Conservation (phyloP, 1,284 basidiomycete species). For the Cutaneotrichosporon sp. region DNA sequence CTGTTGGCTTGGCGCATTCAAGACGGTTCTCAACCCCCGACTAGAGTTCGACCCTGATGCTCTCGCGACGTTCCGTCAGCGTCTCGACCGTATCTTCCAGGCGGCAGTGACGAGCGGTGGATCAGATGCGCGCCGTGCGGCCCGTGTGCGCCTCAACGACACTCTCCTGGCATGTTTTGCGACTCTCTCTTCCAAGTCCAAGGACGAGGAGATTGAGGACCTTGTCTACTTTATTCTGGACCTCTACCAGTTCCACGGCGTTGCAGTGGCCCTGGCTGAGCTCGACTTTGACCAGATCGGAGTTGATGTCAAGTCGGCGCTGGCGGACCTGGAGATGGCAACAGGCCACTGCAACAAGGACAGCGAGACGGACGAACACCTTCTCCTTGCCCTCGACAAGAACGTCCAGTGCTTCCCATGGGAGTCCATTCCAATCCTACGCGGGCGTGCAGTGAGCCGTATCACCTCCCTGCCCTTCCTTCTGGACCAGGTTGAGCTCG, state of each 20-base stretch:
- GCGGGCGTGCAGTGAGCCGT: conserved; percentile 79
- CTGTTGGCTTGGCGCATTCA: conserved; percentile 96
- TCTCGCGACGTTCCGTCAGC: conserved; percentile 57
- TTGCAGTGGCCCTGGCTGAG: conserved; percentile 83
- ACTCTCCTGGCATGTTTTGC: conserved; percentile 78
- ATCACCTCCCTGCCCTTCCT: conserved; percentile 86
- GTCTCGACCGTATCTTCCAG: conserved; percentile 70
- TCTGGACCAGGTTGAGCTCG: conserved; percentile 68
- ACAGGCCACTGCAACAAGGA: conserved; percentile 11
- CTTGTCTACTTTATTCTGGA: conserved; percentile 90
- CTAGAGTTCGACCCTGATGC: conserved; percentile 52
- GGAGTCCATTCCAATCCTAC: conserved; percentile 87
- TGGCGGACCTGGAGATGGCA: conserved; percentile 62
- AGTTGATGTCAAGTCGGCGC: conserved; percentile 50
- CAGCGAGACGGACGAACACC: conserved; percentile 53
- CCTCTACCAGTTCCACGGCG: conserved; percentile 86
- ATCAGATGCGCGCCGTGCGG: conserved; percentile 33
- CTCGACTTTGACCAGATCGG: conserved; percentile 75
- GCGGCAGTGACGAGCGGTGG: conserved; percentile 53
- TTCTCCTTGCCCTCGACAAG: conserved; percentile 87
- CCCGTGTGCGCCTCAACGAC: conserved; percentile 59
- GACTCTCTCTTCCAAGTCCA: conserved; percentile 69
- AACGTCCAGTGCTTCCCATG: conserved; percentile 85
- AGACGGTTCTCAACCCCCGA: conserved; percentile 69
- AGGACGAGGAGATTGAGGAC: conserved; percentile 93